Evolutionary conservation across 768 basidiomycete species (phyloP).

Genomic region (Trametes villosa): DNA sequence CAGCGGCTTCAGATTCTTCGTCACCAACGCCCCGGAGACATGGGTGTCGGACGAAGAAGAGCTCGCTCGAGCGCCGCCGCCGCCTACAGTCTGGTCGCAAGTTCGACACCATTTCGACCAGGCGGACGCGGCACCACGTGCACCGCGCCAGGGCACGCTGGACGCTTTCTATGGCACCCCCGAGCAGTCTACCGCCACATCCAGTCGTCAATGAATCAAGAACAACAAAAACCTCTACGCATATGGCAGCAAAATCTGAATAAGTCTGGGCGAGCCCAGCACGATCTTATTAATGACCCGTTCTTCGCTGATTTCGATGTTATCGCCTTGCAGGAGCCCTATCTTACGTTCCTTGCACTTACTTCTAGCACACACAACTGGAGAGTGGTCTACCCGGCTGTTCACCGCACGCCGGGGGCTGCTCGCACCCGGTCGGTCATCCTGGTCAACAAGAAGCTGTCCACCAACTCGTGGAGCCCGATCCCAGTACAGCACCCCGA

Average conservation of each 20-base stretch:
- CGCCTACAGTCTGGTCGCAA: slow-evolving; percentile 1
- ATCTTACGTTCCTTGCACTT: slow-evolving; percentile 28
- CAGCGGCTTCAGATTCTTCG: slow-evolving; percentile 14
- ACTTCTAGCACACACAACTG: slow-evolving; percentile 24
- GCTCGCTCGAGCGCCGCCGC: neutral
- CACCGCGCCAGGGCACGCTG: neutral
- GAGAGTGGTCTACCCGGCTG: slow-evolving; percentile 32
- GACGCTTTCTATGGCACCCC: neutral
- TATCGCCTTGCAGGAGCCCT: slow-evolving; percentile 32
- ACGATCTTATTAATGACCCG: neutral
- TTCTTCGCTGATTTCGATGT: neutral
- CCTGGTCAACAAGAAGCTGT: slow-evolving; percentile 16
- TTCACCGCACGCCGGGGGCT: slow-evolving; percentile 10
- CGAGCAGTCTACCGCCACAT: neutral
- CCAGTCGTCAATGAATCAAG: neutral
- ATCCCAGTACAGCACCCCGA: slow-evolving; percentile 25
- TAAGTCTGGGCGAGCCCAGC: neutral
- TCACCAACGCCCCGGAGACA: neutral
- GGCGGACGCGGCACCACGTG: neutral
- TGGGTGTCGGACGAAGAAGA: slow-evolving; percentile 5
- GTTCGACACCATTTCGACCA: neutral
- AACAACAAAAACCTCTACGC: neutral
- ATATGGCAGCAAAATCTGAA: slow-evolving; percentile 1
- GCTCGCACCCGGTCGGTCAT: slow-evolving; percentile 10
- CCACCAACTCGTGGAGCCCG: slow-evolving; percentile 19